Evolutionary conservation across 495 filamentous ascomycete genomes (phyloP).

Genomic region (Jackrogersella multiformis): DNA sequence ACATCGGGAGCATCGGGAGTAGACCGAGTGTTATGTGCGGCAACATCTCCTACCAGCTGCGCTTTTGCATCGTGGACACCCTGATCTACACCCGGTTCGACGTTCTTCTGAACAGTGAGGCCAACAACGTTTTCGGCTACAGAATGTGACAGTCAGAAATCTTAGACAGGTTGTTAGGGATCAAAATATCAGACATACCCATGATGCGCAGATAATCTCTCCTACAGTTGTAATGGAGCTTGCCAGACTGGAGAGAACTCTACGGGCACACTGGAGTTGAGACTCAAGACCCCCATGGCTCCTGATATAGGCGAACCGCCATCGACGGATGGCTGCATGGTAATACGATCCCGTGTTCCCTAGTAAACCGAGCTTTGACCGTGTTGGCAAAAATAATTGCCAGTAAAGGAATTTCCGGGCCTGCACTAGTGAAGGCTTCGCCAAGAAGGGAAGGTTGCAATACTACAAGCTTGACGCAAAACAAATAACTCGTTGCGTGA

Average conservation of each 20-base stretch:
- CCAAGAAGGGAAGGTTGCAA: slow-evolving; percentile 16
- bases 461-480: background rate
- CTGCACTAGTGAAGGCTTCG: background rate
- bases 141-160: background rate
- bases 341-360: background rate
- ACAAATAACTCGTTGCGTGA: background rate
- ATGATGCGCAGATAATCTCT: slow-evolving; percentile 13
- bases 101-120: slow-evolving; percentile 27
- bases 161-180: background rate
- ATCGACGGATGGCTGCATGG: background rate
- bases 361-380: background rate
- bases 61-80: slow-evolving; percentile 8
- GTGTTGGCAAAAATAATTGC: background rate
- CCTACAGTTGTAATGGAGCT: background rate
- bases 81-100: slow-evolving; percentile 26
- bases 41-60: background rate
- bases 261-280: background rate
- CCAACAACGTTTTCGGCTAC: slow-evolving; percentile 40
- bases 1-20: background rate
- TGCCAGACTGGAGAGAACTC: background rate
- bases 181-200: slow-evolving; percentile 13
- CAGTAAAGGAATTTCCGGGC: background rate
- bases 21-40: background rate
- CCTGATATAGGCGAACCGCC: background rate
- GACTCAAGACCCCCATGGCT: background rate